phyloP scores from a whole-genome alignment of 2,329 filamentous ascomycete genomes.

The Trichophyton equinum region DNA sequence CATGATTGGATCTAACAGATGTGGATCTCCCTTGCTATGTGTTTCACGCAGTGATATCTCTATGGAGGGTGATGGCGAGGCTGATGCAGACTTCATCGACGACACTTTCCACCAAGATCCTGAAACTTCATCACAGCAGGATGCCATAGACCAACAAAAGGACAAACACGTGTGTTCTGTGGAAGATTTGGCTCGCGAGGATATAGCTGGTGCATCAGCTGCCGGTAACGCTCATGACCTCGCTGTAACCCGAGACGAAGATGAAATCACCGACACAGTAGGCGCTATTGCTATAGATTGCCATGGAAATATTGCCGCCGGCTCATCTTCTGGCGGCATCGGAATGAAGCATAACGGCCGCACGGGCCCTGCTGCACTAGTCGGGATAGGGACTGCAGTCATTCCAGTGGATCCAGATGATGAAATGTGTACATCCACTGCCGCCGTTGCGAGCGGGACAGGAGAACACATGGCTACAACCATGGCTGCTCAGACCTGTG shows the following conservation, averaged over 20 bases:
- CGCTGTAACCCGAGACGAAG: conserved; percentile 23
- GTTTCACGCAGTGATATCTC: background rate
- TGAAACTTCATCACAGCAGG: background rate
- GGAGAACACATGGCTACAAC: conserved; percentile 97
- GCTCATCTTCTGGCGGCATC: conserved; percentile 91
- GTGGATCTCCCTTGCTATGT: background rate
- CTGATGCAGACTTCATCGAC: background rate
- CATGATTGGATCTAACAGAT: background rate
- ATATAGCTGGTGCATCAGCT: background rate
- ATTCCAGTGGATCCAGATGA: conserved; percentile 66
- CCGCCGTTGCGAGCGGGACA: conserved; percentile 82
- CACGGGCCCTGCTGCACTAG: conserved; percentile 80
- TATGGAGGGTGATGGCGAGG: background rate
- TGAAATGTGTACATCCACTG: conserved; percentile 56
- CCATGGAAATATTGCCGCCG: conserved; percentile 78
- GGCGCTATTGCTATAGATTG: conserved; percentile 88
- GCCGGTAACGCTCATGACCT: background rate
- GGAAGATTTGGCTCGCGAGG: background rate
- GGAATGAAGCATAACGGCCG: conserved; percentile 95
- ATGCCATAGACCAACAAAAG: background rate
- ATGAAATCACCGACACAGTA: conserved; percentile 81
- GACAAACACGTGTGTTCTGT: background rate
- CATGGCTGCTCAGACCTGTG: conserved; percentile 76
- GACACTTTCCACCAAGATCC: background rate
- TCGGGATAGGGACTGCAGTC: conserved; percentile 81